phyloP scores from a whole-genome alignment of 164 flowering plant genomes.

The Stephania japonica region DNA sequence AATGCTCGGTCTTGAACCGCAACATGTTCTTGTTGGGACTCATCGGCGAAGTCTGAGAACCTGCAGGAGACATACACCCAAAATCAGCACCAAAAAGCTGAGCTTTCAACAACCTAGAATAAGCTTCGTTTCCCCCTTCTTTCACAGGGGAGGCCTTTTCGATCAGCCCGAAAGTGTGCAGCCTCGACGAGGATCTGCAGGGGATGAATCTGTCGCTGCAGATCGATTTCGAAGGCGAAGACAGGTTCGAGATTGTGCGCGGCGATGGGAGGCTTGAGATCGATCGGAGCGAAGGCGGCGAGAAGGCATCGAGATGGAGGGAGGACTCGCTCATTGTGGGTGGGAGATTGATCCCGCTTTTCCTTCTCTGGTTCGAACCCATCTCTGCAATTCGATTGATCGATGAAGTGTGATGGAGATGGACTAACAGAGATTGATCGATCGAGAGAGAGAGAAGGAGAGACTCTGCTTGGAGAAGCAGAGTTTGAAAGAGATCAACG shows the following conservation, averaged over 20 bases:
- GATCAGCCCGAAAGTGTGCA: slow-evolving; percentile 70
- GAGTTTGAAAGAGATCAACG: slow-evolving; percentile 5
- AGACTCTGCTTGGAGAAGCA: slow-evolving; percentile 1
- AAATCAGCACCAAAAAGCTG: slow-evolving; percentile 93
- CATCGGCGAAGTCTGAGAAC: slow-evolving; percentile 50
- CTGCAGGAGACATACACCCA: slow-evolving; percentile 67
- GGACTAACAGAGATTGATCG: not conserved
- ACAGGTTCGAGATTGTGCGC: slow-evolving; percentile 41
- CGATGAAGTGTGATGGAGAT: not conserved
- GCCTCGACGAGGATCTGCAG: slow-evolving; percentile 87
- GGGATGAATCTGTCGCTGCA: slow-evolving; percentile 96
- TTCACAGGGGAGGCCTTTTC: slow-evolving; percentile 80
- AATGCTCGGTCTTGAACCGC: slow-evolving; percentile 77
- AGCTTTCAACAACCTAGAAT: slow-evolving; percentile 57
- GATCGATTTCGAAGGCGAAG: slow-evolving; percentile 51
- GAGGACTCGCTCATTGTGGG: slow-evolving; percentile 64
- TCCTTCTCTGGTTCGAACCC: slow-evolving; percentile 50
- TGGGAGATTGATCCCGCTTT: slow-evolving; percentile 78
- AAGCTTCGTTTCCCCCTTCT: slow-evolving; percentile 79
- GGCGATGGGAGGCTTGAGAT: slow-evolving; percentile 38
- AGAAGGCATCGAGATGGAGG: slow-evolving; percentile 50
- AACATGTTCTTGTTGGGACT: slow-evolving; percentile 87
- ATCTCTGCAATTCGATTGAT: slow-evolving; percentile 21
- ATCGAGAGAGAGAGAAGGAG: not conserved
- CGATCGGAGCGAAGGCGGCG: slow-evolving; percentile 32